A percentile compares a stretch with the other conserved stretches of the same genome.
Conservation (phyloP, 2,329 filamentous ascomycete species). For the Pestalotiopsis fici region DNA sequence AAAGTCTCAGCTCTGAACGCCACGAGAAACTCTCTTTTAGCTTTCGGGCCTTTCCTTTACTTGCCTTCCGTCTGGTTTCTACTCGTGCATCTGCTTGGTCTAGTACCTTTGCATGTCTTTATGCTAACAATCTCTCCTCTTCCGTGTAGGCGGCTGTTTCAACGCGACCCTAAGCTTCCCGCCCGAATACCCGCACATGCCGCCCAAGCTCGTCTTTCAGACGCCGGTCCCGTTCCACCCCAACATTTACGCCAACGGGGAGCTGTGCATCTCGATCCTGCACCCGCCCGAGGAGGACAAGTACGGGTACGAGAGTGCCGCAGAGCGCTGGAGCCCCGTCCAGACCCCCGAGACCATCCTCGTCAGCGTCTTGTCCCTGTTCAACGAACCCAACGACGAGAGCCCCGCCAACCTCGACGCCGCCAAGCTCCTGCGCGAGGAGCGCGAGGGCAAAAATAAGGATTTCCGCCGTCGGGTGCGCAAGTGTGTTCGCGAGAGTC, state of each 20-base stretch:
- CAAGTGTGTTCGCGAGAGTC: slow-evolving; percentile 77
- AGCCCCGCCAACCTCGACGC: slow-evolving; percentile 95
- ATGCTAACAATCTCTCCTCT: not conserved
- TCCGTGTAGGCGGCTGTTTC: slow-evolving; percentile 79
- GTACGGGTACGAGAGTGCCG: slow-evolving; percentile 87
- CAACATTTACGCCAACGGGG: slow-evolving; percentile 86
- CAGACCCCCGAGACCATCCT: slow-evolving; percentile 95
- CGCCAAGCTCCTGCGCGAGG: slow-evolving; percentile 82
- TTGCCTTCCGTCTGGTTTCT: too few species aligned
- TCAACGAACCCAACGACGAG: slow-evolving; percentile 92
- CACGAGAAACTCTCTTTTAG: too few species aligned
- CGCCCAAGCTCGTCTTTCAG: slow-evolving; percentile 87
- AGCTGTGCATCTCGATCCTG: slow-evolving; percentile 95
- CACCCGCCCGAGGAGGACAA: slow-evolving; percentile 94
- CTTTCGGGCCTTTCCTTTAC: too few species aligned
- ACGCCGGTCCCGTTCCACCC: slow-evolving; percentile 86
- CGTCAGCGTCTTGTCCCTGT: slow-evolving; percentile 87
- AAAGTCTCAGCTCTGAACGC: too few species aligned
- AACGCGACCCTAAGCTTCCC: slow-evolving; percentile 84
- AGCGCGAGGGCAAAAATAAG: slow-evolving; percentile 58
- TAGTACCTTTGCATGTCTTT: too few species aligned
- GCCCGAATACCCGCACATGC: slow-evolving; percentile 79
- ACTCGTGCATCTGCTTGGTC: too few species aligned
- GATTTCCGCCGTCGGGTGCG: slow-evolving; percentile 81
- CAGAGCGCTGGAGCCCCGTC: slow-evolving; percentile 92